These are phyloP conservation scores for Auxenochlorella protothecoides DNA, from an alignment of 139 green algal species.

Conservation along the genomic window DNA sequence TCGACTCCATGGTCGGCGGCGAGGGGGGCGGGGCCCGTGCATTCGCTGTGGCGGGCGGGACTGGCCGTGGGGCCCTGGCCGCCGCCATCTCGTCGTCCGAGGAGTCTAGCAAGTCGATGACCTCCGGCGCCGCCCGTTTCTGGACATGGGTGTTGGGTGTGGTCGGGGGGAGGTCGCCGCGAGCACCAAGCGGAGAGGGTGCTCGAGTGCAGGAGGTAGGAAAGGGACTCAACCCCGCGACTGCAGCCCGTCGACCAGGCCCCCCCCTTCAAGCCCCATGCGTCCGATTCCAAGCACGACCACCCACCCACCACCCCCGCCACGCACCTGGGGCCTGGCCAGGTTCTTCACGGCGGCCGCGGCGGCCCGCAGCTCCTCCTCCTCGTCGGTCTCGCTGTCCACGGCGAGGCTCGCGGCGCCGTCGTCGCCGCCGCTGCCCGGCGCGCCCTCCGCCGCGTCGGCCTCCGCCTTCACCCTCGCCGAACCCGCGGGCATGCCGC, in stretches of 20 bases:
- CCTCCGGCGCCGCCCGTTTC: slow-evolving; percentile 8
- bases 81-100: slow-evolving; percentile 8
- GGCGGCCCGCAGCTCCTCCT: slow-evolving; percentile 14
- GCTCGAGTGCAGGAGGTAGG: slow-evolving; percentile 9
- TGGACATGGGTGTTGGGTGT: too few relatives aligned
- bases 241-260: neutral
- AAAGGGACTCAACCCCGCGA: neutral
- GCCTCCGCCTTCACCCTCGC: neutral
- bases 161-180: too few relatives aligned
- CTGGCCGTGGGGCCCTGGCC: too few relatives aligned
- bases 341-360: slow-evolving; percentile 4
- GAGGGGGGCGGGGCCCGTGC: neutral
- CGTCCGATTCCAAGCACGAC: neutral
- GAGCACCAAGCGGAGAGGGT: too few relatives aligned
- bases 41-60: too few relatives aligned
- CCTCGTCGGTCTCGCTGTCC: slow-evolving; percentile 10
- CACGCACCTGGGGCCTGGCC: neutral
- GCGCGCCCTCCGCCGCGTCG: too few relatives aligned
- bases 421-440: neutral
- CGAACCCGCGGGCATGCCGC: neutral
- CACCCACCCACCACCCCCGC: neutral
- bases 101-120: slow-evolving; percentile 23
- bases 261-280: neutral
- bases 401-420: neutral
- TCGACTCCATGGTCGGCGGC: neutral